A percentile compares a stretch with the other conserved stretches of the same genome.
Evolutionary conservation across 2,329 filamentous ascomycete species (phyloP).

Genomic region (Aspergillus nomiae): DNA sequence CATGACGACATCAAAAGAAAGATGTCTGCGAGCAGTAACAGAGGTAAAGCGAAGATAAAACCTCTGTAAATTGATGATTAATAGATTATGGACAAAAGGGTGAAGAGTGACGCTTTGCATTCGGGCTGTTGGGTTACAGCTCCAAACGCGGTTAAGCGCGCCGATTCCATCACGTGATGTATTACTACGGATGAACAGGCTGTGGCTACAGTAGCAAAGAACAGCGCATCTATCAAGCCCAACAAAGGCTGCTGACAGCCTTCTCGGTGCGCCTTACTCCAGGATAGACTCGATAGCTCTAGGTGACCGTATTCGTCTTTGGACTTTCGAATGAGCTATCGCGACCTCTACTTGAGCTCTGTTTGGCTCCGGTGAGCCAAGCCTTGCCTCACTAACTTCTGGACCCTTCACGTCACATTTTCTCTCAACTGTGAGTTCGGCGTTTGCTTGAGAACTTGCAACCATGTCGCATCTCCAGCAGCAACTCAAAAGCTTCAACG

Average conservation of each 20-base stretch:
- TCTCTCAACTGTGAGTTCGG: background rate
- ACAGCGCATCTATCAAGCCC: background rate
- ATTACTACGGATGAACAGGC: background rate
- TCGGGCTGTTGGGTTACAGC: slow-evolving; percentile 14
- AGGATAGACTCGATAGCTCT: background rate
- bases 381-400: slow-evolving; percentile 7
- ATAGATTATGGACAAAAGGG: slow-evolving; percentile 12
- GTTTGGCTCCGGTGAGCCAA: slow-evolving; percentile 13
- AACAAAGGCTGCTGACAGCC: background rate
- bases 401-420: background rate
- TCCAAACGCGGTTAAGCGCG: slow-evolving; percentile 22
- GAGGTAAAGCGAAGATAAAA: slow-evolving; percentile 13
- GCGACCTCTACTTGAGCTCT: slow-evolving; percentile 7
- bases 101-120: slow-evolving; percentile 12
- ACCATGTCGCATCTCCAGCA: slow-evolving; percentile 68
- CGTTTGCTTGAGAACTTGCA: slow-evolving; percentile 16
- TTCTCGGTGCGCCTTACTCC: background rate
- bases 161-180: slow-evolving; percentile 6
- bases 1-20: slow-evolving; percentile 17
- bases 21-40: slow-evolving; percentile 14
- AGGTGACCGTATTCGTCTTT: background rate
- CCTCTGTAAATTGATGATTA: slow-evolving; percentile 14
- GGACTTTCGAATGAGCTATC: slow-evolving; percentile 5
- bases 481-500: slow-evolving; percentile 64
- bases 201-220: background rate